Percentiles rank a stretch among this genome's conserved stretches.
phyloP scores from a whole-genome alignment of 2,329 filamentous ascomycete species.

The Curvularia spicifera region DNA sequence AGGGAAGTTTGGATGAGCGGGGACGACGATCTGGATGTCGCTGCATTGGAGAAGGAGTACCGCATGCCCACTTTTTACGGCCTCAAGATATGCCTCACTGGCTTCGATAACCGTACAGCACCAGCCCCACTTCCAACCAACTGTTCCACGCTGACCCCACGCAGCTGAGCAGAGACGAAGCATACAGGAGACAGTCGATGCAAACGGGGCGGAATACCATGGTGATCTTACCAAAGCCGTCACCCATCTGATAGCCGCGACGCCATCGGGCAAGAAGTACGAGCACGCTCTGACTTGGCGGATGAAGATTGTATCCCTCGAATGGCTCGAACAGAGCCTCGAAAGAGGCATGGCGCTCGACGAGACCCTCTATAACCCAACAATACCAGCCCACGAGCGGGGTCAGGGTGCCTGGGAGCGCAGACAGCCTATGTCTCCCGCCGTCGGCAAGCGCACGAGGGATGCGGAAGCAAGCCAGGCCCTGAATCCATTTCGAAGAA shows the following conservation, averaged over 20 bases:
- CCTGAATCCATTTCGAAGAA: conserved; percentile 66
- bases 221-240: conserved; percentile 85
- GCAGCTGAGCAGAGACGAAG: conserved; percentile 69
- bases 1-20: conserved; percentile 81
- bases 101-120: conserved; percentile 68
- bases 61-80: conserved; percentile 68
- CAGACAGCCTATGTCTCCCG: conserved; percentile 49
- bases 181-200: conserved; percentile 70
- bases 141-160: conserved; percentile 33
- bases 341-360: conserved; percentile 89
- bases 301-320: conserved; percentile 76
- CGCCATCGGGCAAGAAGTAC: conserved; percentile 87
- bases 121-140: not conserved
- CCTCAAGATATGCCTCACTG: conserved; percentile 71
- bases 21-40: conserved; percentile 74
- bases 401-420: conserved; percentile 77
- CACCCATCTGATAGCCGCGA: conserved; percentile 84
- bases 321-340: conserved; percentile 86
- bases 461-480: conserved; percentile 35
- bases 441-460: conserved; percentile 47
- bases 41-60: conserved; percentile 70
- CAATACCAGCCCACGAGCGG: conserved; percentile 71
- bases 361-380: conserved; percentile 82
- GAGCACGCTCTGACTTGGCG: conserved; percentile 83
- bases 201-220: conserved; percentile 82